phyloP scores from a whole-genome alignment of 169 alveolate species.

The Besnoitia besnoiti region DNA sequence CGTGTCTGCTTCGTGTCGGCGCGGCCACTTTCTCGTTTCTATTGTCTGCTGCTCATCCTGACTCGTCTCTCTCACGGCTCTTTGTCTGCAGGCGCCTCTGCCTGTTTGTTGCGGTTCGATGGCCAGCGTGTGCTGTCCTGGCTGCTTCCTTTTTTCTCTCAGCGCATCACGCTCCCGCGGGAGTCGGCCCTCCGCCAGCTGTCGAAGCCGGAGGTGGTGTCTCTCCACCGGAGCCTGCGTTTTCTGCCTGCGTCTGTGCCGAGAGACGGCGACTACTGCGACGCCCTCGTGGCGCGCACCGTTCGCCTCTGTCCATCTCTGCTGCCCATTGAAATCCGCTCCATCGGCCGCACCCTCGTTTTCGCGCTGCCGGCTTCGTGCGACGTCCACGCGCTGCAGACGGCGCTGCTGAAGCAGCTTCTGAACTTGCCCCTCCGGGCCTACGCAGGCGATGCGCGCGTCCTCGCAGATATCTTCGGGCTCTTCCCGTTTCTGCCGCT shows the following conservation, averaged over 20 bases:
- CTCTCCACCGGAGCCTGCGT: slow-evolving; percentile 3
- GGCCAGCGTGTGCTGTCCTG: too few species aligned
- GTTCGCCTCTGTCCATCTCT: not conserved
- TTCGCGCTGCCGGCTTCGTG: not conserved
- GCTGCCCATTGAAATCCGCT: not conserved
- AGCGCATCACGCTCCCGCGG: not conserved
- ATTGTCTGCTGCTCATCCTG: too few species aligned
- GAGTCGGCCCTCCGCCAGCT: not conserved
- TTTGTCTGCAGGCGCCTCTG: too few species aligned
- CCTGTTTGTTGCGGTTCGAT: too few species aligned
- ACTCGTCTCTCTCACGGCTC: too few species aligned
- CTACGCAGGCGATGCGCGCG: not conserved
- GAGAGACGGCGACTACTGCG: slow-evolving; percentile 7
- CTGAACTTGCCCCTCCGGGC: not conserved
- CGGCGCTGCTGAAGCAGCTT: slow-evolving; percentile 6
- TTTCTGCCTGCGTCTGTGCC: not conserved
- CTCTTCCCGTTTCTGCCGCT: not conserved
- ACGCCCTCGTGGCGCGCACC: not conserved
- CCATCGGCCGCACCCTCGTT: not conserved
- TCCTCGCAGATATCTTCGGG: not conserved
- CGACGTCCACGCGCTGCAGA: not conserved
- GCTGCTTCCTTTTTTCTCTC: too few species aligned
- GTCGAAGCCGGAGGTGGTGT: not conserved
- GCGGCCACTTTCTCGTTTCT: too few species aligned
- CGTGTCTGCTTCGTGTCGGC: too few species aligned